A percentile compares a stretch with the other conserved stretches of the same genome.
phyloP scores from a whole-genome alignment of 768 basidiomycete species.

The Boletus patriciae region DNA sequence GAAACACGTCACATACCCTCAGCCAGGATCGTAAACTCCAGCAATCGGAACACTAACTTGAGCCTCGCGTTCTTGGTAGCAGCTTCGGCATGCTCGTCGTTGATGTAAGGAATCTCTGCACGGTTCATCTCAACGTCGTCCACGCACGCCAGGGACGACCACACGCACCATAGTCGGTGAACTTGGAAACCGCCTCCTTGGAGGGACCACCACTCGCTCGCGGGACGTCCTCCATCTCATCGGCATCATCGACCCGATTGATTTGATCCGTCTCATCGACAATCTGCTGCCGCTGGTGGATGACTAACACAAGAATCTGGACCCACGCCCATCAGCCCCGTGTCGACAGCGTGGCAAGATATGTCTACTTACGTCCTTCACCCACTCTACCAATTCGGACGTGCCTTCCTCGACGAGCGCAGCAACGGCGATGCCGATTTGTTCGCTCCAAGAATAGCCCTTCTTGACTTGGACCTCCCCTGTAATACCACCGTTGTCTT shows the following conservation, averaged over 20 bases:
- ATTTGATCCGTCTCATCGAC: slow-evolving; percentile 59
- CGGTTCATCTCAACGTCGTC: not conserved
- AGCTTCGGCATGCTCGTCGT: slow-evolving; percentile 72
- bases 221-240: slow-evolving; percentile 35
- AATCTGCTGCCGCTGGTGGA: slow-evolving; percentile 56
- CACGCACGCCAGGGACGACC: not conserved
- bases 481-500: slow-evolving; percentile 46
- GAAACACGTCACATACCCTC: slow-evolving; percentile 51
- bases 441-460: slow-evolving; percentile 85
- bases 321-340: slow-evolving; percentile 15
- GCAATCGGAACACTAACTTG: slow-evolving; percentile 81
- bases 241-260: slow-evolving; percentile 37
- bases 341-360: slow-evolving; percentile 20
- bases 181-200: slow-evolving; percentile 64
- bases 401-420: slow-evolving; percentile 68
- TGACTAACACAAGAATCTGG: slow-evolving; percentile 63
- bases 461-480: slow-evolving; percentile 81
- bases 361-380: slow-evolving; percentile 65
- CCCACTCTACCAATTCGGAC: slow-evolving; percentile 70
- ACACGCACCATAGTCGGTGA: slow-evolving; percentile 72
- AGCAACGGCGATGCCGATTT: slow-evolving; percentile 83
- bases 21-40: slow-evolving; percentile 64
- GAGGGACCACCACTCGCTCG: slow-evolving; percentile 47
- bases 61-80: slow-evolving; percentile 76
- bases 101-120: slow-evolving; percentile 73